These are phyloP conservation scores for Fraxinus nigra DNA, from an alignment of 305 asterid species.

Conservation along the genomic window DNA sequence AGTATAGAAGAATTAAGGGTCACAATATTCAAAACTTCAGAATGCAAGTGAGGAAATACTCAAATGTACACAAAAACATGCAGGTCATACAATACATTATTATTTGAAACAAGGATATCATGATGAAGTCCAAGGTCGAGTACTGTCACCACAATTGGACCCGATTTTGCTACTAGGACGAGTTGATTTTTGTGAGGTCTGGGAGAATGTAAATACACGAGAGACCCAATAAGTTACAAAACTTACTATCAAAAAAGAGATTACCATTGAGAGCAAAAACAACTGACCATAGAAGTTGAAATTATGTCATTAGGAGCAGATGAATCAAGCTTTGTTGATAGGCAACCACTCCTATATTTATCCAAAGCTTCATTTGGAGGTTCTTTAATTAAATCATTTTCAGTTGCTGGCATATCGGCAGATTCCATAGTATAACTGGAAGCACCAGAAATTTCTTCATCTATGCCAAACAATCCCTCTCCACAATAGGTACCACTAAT, in stretches of 20 bases:
- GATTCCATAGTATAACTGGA: slow-evolving; percentile 23
- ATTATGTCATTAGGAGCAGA: slow-evolving; percentile 34
- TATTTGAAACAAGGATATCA: slow-evolving; percentile 67
- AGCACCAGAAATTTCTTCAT: slow-evolving; percentile 43
- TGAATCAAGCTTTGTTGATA: slow-evolving; percentile 34
- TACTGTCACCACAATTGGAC: slow-evolving; percentile 43
- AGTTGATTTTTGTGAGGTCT: slow-evolving; percentile 48
- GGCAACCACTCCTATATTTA: slow-evolving; percentile 34
- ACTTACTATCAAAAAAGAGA: slow-evolving; percentile 10
- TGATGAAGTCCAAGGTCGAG: slow-evolving; percentile 56
- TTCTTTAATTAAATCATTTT: slow-evolving; percentile 33
- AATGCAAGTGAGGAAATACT: slow-evolving; percentile 20
- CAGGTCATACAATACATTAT: slow-evolving; percentile 14
- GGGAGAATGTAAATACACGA: slow-evolving; percentile 28
- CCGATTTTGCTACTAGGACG: slow-evolving; percentile 39
- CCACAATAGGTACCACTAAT: slow-evolving; percentile 58
- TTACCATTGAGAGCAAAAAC: slow-evolving; percentile 7
- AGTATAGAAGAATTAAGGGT: slow-evolving; percentile 63
- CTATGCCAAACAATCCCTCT: slow-evolving; percentile 41
- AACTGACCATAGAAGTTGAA: slow-evolving; percentile 45
- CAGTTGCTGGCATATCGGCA: slow-evolving; percentile 24
- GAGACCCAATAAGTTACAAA: slow-evolving; percentile 19
- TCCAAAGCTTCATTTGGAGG: slow-evolving; percentile 26
- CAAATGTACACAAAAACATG: slow-evolving; percentile 16
- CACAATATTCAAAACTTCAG: slow-evolving; percentile 18